Percentiles rank a stretch among this genome's conserved stretches.
Conservation (phyloP, 495 filamentous ascomycete species). For the Talaromyces thailandensis region DNA sequence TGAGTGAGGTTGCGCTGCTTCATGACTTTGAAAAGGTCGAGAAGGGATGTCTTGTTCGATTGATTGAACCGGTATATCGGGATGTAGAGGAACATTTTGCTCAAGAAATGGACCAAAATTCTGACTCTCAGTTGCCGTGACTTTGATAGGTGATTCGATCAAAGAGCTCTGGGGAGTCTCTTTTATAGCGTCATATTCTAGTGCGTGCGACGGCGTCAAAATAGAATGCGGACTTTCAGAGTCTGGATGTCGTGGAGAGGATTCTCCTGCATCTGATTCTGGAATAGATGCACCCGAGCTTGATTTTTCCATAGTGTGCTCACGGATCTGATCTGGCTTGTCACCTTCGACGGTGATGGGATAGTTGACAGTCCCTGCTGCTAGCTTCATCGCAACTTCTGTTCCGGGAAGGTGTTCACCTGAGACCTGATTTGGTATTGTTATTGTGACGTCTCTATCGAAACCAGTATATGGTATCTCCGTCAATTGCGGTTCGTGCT, state of each 20-base stretch:
- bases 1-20: not conserved
- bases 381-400: not conserved
- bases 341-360: not conserved
- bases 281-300: not conserved
- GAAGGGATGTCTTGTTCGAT: not conserved
- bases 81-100: not conserved
- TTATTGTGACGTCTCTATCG: not conserved
- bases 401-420: not conserved
- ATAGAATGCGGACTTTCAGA: not conserved
- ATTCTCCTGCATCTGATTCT: not conserved
- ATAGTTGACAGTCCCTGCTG: not conserved
- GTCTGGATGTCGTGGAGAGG: not conserved
- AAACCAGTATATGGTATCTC: not conserved
- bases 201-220: not conserved
- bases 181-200: not conserved
- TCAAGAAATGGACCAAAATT: not conserved
- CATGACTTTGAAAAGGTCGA: not conserved
- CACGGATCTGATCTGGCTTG: not conserved
- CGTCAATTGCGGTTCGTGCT: not conserved
- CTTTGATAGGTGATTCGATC: not conserved
- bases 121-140: not conserved
- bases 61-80: slow-evolving; percentile 1
- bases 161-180: not conserved
- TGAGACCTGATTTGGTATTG: not conserved
- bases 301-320: not conserved